Percentiles rank a stretch among this genome's conserved stretches.
These are phyloP conservation scores for Pseudogymnoascus sp. DNA, from an alignment of 2,329 filamentous ascomycete species.

Conservation along the genomic window DNA sequence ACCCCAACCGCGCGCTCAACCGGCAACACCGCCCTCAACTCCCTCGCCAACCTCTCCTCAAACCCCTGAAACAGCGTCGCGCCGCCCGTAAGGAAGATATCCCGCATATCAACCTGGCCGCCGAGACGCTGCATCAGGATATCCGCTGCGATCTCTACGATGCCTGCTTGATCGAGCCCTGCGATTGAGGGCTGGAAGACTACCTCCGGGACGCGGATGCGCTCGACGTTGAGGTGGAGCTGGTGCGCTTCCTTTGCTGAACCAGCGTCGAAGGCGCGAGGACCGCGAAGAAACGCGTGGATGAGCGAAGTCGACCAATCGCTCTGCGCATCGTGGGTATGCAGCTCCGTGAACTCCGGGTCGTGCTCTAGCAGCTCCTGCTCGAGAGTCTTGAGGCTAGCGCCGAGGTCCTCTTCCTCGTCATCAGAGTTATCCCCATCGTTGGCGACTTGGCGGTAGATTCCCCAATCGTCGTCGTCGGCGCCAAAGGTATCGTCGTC, in stretches of 20 bases:
- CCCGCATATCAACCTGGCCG: constrained; percentile 52
- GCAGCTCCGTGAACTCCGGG: constrained; percentile 80
- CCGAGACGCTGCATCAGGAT: constrained; percentile 70
- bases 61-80: constrained; percentile 82
- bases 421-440: constrained; percentile 78
- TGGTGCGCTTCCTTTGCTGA: constrained; percentile 76
- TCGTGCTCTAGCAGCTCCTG: constrained; percentile 80
- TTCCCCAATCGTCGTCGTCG: constrained; percentile 96
- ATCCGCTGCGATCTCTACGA: constrained; percentile 85
- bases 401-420: constrained; percentile 77
- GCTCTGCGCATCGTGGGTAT: constrained; percentile 82
- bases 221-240: constrained; percentile 91
- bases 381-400: constrained; percentile 68
- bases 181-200: constrained; percentile 89
- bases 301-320: constrained; percentile 92
- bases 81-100: constrained; percentile 92
- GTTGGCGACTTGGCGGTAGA: constrained; percentile 86
- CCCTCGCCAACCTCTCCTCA: constrained; percentile 68
- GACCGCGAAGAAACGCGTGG: constrained; percentile 83
- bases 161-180: constrained; percentile 84
- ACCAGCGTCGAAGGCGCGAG: constrained; percentile 74
- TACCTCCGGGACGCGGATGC: constrained; percentile 87
- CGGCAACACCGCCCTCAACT: constrained; percentile 65
- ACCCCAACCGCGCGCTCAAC: constrained; percentile 59
- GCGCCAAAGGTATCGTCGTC: constrained; percentile 96